Conservation (phyloP, 768 basidiomycete genomes). For the Trametes cinnabarina region DNA sequence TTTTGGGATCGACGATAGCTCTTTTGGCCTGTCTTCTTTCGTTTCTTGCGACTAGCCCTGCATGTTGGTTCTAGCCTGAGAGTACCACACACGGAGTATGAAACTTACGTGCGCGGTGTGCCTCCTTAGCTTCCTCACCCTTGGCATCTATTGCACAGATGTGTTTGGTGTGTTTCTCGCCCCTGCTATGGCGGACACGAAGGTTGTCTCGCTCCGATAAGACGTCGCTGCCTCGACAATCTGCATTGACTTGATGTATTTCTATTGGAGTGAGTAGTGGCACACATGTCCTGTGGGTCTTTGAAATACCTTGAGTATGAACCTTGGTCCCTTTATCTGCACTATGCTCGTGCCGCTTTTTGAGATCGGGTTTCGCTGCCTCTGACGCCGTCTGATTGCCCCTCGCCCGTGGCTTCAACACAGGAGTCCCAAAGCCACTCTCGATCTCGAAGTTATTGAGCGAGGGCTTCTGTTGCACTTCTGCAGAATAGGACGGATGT, state of each 20-base stretch:
- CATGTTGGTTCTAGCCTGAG: background rate
- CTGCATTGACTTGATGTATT: too few relatives aligned
- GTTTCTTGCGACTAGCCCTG: conserved; percentile 65
- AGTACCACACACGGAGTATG: background rate
- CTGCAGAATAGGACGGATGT: background rate
- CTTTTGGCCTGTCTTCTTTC: conserved; percentile 61
- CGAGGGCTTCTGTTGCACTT: background rate
- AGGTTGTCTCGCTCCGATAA: too few relatives aligned
- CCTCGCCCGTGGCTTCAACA: conserved; percentile 19
- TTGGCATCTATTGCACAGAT: too few relatives aligned
- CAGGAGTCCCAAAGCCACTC: conserved; percentile 15
- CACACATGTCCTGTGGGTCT: too few relatives aligned
- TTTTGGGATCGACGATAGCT: conserved; percentile 44
- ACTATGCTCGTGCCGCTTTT: background rate
- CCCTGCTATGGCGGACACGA: too few relatives aligned
- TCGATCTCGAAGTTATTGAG: background rate
- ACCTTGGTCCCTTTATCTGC: background rate
- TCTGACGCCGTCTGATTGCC: too few relatives aligned
- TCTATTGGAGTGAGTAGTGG: too few relatives aligned
- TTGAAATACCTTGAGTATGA: background rate
- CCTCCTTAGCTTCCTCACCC: conserved; percentile 4
- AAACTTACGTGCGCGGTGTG: conserved; percentile 1
- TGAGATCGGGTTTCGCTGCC: background rate
- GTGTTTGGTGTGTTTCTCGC: too few relatives aligned
- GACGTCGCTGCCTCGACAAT: too few relatives aligned